Percentiles rank a stretch among this genome's conserved stretches.
Conservation (phyloP, 2,329 filamentous ascomycete genomes). For the Seiridium cupressi region DNA sequence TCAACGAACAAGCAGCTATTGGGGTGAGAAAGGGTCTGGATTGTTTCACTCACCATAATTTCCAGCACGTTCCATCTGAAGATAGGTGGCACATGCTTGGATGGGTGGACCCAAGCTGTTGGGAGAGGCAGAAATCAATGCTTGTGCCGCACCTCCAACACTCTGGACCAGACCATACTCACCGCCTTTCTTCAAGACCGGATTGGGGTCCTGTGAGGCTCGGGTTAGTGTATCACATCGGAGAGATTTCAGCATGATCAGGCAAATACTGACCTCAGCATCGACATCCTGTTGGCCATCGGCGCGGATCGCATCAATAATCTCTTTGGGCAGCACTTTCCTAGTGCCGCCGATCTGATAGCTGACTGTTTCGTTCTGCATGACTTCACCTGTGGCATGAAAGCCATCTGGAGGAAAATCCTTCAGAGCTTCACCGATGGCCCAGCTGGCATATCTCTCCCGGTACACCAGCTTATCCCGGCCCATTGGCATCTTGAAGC, state of each 20-base stretch:
- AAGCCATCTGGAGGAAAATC: slow-evolving; percentile 10
- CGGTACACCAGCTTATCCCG: slow-evolving; percentile 5
- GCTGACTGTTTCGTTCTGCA: slow-evolving; percentile 11
- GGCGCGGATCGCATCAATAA: slow-evolving; percentile 15
- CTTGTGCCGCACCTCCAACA: slow-evolving; percentile 17
- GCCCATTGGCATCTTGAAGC: neutral
- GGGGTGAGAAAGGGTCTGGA: neutral
- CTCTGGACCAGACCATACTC: slow-evolving; percentile 14
- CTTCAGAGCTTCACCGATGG: slow-evolving; percentile 15
- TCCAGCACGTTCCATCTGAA: slow-evolving; percentile 21
- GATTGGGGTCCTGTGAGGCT: neutral
- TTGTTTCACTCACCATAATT: slow-evolving; percentile 13
- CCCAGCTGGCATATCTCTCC: slow-evolving; percentile 17
- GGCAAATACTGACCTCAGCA: slow-evolving; percentile 14
- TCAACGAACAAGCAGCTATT: neutral
- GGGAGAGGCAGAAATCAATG: slow-evolving; percentile 20
- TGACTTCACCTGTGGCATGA: slow-evolving; percentile 15
- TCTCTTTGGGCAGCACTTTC: slow-evolving; percentile 4
- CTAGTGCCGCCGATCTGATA: neutral
- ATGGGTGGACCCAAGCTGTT: slow-evolving; percentile 25
- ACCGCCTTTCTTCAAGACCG: slow-evolving; percentile 1
- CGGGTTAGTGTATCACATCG: too few relatives aligned
- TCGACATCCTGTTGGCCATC: slow-evolving; percentile 23
- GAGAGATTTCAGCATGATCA: too few relatives aligned
- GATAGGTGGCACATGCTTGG: slow-evolving; percentile 18